These are phyloP conservation scores for Discostella stelligera DNA, from an alignment of 352 stramenopile species.

Conservation along the genomic window DNA sequence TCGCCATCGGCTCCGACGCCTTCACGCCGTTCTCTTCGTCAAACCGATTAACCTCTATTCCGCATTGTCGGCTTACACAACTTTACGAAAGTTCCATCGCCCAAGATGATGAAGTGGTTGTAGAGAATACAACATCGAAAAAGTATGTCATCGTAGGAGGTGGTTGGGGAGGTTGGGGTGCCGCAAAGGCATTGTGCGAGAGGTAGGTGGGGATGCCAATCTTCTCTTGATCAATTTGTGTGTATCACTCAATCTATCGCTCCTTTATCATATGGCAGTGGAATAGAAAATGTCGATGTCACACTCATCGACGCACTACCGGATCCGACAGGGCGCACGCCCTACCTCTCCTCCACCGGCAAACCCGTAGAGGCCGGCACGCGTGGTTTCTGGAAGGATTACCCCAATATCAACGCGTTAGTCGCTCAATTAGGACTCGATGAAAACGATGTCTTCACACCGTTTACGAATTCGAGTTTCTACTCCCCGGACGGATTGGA, in stretches of 20 bases:
- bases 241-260: background rate
- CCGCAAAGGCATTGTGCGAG: slow-evolving; percentile 80
- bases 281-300: slow-evolving; percentile 62
- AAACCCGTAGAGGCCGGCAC: slow-evolving; percentile 82
- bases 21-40: background rate
- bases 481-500: slow-evolving; percentile 86
- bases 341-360: slow-evolving; percentile 60
- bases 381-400: slow-evolving; percentile 85
- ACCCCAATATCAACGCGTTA: slow-evolving; percentile 85
- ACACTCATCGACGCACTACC: slow-evolving; percentile 80
- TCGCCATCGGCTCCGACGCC: background rate
- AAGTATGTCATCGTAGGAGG: slow-evolving; percentile 80
- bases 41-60: background rate
- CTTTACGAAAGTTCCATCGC: background rate
- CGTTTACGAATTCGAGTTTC: slow-evolving; percentile 85
- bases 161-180: slow-evolving; percentile 84
- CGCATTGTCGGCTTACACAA: background rate
- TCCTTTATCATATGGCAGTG: background rate
- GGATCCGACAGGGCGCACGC: slow-evolving; percentile 74
- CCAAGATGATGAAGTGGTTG: background rate
- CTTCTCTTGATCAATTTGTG: background rate
- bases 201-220: background rate
- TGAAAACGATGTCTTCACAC: slow-evolving; percentile 80
- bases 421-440: slow-evolving; percentile 66
- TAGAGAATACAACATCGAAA: slow-evolving; percentile 34